Percentiles rank a stretch among this genome's conserved stretches.
Evolutionary conservation across 176 grass and related monocot genomes (phyloP).

Genomic region (bread wheat (Triticum aestivum)): IWGSC_CS_RefSeq_v2.1 NC_057812.1:492381370-492381869

Average conservation of each 20-base stretch:
- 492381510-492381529: neutral
- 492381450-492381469: neutral
- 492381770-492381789: slow-evolving; percentile 60
- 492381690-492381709: too few species aligned
- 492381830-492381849: slow-evolving; percentile 55
- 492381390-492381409: neutral
- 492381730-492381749: slow-evolving; percentile 31
- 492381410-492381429: too few species aligned
- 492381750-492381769: slow-evolving; percentile 92
- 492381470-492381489: neutral
- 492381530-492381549: too few species aligned
- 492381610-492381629: too few species aligned
- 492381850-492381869: slow-evolving; percentile 73
- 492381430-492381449: too few species aligned
- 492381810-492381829: slow-evolving; percentile 67
- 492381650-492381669: too few species aligned
- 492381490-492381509: neutral
- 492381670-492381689: too few species aligned
- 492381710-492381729: too few species aligned
- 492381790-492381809: slow-evolving; percentile 66
- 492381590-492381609: too few species aligned
- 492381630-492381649: too few species aligned
- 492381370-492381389: neutral
- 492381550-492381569: too few species aligned
- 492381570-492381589: too few species aligned